A percentile compares a stretch with the other conserved stretches of the same genome.
Conservation (phyloP, 2,329 filamentous ascomycete genomes). For the Clathrospora elynae region DNA sequence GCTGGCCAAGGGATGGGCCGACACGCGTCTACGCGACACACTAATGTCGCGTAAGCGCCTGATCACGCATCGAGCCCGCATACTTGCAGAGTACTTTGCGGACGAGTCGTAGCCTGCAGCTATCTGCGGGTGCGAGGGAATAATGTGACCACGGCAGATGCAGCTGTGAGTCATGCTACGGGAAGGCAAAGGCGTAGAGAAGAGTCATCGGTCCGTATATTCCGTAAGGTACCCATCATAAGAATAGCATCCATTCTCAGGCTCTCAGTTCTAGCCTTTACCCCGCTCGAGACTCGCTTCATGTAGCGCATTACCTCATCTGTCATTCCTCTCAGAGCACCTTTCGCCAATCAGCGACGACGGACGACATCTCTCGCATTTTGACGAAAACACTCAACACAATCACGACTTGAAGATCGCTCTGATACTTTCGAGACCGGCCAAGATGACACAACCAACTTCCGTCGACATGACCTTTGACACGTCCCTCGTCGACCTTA, state of each 20-base stretch:
- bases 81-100: conserved; percentile 59
- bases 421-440: not conserved
- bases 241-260: conserved; percentile 13
- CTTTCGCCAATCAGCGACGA: too few species aligned
- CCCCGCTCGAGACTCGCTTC: conserved; percentile 1
- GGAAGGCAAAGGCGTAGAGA: conserved; percentile 19
- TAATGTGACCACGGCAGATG: conserved; percentile 10
- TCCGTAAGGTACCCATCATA: conserved; percentile 18
- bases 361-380: not conserved
- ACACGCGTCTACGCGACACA: conserved; percentile 63
- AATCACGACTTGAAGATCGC: not conserved
- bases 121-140: too few species aligned
- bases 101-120: conserved; percentile 2
- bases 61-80: conserved; percentile 65
- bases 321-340: not conserved
- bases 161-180: conserved; percentile 39
- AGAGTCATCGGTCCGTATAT: conserved; percentile 27
- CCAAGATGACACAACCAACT: conserved; percentile 45
- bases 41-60: conserved; percentile 66
- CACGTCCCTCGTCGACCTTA: conserved; percentile 46
- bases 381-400: not conserved
- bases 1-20: conserved; percentile 64
- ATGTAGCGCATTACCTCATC: not conserved
- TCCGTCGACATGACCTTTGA: conserved; percentile 48
- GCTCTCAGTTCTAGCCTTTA: too few species aligned